These are phyloP conservation scores for Colletotrichum sp. DNA, from an alignment of 2,329 filamentous ascomycete species.

Conservation along the genomic window DNA sequence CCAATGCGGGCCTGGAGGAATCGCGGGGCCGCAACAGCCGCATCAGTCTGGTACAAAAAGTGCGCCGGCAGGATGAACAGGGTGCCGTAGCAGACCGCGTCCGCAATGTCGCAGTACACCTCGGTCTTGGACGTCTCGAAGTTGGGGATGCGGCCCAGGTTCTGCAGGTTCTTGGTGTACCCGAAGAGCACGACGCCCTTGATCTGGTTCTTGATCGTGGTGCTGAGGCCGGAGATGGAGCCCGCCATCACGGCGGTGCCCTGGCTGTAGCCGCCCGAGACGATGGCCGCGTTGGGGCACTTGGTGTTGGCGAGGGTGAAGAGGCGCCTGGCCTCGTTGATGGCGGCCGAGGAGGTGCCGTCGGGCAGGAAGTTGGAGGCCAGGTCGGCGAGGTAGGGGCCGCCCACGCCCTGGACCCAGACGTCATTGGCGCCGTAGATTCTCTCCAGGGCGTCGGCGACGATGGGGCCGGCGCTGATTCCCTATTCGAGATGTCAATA, in stretches of 20 bases:
- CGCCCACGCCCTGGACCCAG: constrained; percentile 50
- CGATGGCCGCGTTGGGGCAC: constrained; percentile 46
- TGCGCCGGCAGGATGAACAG: constrained; percentile 39
- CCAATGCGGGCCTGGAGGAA: constrained; percentile 27
- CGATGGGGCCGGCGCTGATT: constrained; percentile 29
- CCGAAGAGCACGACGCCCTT: constrained; percentile 42
- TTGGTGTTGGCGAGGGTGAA: constrained; percentile 44
- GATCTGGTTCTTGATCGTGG: constrained; percentile 35
- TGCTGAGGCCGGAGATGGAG: constrained; percentile 38
- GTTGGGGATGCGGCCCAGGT: constrained; percentile 40
- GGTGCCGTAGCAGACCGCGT: constrained; percentile 41
- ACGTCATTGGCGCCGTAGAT: constrained; percentile 29
- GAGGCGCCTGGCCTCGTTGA: constrained; percentile 43
- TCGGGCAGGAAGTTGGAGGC: constrained; percentile 39
- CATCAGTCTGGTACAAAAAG: constrained; percentile 30
- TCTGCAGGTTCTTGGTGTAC: constrained; percentile 49
- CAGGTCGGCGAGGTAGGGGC: constrained; percentile 40
- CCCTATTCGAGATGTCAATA: constrained; percentile 23
- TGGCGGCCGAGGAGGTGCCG: constrained; percentile 41
- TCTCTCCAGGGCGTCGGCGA: constrained; percentile 32
- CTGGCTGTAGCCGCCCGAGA: constrained; percentile 46
- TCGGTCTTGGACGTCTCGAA: constrained; percentile 37
- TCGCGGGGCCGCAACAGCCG: constrained; percentile 24
- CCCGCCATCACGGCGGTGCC: constrained; percentile 49
- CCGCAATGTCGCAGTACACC: constrained; percentile 41